phyloP scores from a whole-genome alignment of 768 basidiomycete species.

The Leccinum subgranulosum region DNA sequence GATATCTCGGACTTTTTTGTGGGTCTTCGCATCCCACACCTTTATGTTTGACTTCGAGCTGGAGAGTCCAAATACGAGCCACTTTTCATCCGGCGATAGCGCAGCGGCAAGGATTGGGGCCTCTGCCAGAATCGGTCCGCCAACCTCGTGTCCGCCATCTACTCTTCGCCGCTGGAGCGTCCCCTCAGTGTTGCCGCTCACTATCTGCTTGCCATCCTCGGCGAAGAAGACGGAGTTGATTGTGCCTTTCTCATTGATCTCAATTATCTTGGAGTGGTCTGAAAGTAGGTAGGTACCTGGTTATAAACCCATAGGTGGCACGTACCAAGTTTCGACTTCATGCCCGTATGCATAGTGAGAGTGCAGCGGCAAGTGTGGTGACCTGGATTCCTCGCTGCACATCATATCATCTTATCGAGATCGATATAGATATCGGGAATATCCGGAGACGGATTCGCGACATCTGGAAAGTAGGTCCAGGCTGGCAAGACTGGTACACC shows the following conservation, averaged over 20 bases:
- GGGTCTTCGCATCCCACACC: background rate
- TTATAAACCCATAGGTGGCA: no score
- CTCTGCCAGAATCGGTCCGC: background rate
- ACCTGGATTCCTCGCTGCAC: background rate
- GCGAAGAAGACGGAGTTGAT: background rate
- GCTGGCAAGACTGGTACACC: no score
- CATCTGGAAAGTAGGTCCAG: no score
- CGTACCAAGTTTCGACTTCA: no score
- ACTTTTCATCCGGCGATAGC: background rate
- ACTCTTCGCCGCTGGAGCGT: background rate
- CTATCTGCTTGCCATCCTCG: background rate
- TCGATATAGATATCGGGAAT: background rate
- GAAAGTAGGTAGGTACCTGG: background rate
- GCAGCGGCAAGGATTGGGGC: background rate
- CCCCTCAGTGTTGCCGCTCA: background rate
- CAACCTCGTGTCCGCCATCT: background rate
- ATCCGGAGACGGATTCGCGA: no score
- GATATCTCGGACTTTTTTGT: background rate
- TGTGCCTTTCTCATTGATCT: background rate
- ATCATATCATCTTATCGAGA: background rate
- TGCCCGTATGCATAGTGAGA: no score
- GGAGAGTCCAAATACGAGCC: background rate
- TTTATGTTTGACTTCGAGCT: background rate
- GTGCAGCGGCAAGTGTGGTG: no score
- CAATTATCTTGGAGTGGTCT: background rate